Evolutionary conservation across 768 basidiomycete species (phyloP).

Genomic region (Rhizopogon rudus): DNA sequence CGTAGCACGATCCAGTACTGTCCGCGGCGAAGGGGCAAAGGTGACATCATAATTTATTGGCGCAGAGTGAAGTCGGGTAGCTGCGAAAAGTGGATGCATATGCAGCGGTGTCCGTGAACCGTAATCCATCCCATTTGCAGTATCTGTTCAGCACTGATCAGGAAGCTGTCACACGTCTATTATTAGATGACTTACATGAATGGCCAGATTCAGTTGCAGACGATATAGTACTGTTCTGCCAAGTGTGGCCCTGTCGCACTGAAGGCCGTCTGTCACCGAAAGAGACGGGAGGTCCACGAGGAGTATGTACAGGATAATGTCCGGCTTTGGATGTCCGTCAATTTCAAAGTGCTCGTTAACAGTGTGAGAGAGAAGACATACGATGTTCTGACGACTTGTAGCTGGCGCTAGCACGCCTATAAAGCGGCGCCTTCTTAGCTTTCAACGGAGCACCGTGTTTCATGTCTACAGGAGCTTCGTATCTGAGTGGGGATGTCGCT

Average conservation of each 20-base stretch:
- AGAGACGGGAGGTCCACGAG: slow-evolving; percentile 26
- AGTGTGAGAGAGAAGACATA: slow-evolving; percentile 22
- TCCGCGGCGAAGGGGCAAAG: slow-evolving; percentile 52
- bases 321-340: slow-evolving; percentile 13
- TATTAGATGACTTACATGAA: slow-evolving; percentile 33
- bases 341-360: slow-evolving; percentile 6
- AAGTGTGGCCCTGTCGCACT: slow-evolving; percentile 42
- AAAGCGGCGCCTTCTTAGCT: slow-evolving; percentile 31
- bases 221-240: slow-evolving; percentile 35
- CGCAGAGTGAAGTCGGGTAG: slow-evolving; percentile 48
- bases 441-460: slow-evolving; percentile 26
- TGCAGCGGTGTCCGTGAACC: slow-evolving; percentile 32
- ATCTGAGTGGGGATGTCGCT: slow-evolving; percentile 37
- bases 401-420: slow-evolving; percentile 40
- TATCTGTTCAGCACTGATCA: slow-evolving; percentile 4
- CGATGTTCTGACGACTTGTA: slow-evolving; percentile 40
- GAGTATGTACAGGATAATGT: slow-evolving; percentile 26
- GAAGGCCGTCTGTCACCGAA: slow-evolving; percentile 41
- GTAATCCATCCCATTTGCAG: slow-evolving; percentile 20
- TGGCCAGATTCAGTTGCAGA: slow-evolving; percentile 32
- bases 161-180: background rate
- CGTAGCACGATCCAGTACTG: slow-evolving; percentile 51
- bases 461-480: slow-evolving; percentile 27
- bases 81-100: slow-evolving; percentile 63
- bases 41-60: slow-evolving; percentile 60